phyloP scores from a whole-genome alignment of 2,329 filamentous ascomycete genomes.

The Colletotrichum navitas region DNA sequence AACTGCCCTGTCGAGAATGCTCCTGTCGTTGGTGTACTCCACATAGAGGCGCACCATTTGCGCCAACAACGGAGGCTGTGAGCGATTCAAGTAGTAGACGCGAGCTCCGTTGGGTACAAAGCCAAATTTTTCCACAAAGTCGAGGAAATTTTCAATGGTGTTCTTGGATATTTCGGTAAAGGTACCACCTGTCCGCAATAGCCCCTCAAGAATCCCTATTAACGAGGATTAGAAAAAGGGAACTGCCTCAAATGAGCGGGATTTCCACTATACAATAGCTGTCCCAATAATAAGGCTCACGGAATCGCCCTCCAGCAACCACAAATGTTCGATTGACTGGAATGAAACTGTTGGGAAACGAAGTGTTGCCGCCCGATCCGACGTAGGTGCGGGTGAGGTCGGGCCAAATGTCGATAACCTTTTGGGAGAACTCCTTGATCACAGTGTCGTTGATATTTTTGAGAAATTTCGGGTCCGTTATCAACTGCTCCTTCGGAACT shows the following conservation, averaged over 20 bases:
- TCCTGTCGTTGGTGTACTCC: conserved; percentile 73
- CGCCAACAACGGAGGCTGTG: conserved; percentile 74
- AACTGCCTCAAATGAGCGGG: neutral
- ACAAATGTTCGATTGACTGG: conserved; percentile 76
- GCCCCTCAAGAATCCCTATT: conserved; percentile 71
- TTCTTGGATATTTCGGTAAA: conserved; percentile 74
- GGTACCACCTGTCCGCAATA: conserved; percentile 73
- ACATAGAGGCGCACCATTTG: conserved; percentile 76
- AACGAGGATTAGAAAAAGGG: conserved; percentile 46
- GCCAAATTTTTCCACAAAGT: conserved; percentile 73
- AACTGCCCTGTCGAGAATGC: conserved; percentile 70
- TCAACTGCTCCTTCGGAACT: conserved; percentile 63
- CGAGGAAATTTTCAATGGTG: conserved; percentile 78
- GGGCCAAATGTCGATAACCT: conserved; percentile 79
- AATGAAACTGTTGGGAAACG: conserved; percentile 75
- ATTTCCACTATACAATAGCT: conserved; percentile 58
- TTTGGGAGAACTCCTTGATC: conserved; percentile 69
- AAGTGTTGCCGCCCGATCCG: conserved; percentile 60
- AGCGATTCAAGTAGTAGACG: conserved; percentile 76
- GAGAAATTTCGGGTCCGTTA: conserved; percentile 70
- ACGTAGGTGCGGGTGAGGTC: conserved; percentile 73
- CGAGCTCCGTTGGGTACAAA: conserved; percentile 78
- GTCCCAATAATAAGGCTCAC: conserved; percentile 80
- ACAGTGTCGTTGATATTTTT: conserved; percentile 68
- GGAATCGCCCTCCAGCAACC: conserved; percentile 78